Evolutionary conservation across 2,329 filamentous ascomycete species (phyloP), one percentile per base, ranked within the genome.

Genomic region (Lecanicillium sp.): DNA sequence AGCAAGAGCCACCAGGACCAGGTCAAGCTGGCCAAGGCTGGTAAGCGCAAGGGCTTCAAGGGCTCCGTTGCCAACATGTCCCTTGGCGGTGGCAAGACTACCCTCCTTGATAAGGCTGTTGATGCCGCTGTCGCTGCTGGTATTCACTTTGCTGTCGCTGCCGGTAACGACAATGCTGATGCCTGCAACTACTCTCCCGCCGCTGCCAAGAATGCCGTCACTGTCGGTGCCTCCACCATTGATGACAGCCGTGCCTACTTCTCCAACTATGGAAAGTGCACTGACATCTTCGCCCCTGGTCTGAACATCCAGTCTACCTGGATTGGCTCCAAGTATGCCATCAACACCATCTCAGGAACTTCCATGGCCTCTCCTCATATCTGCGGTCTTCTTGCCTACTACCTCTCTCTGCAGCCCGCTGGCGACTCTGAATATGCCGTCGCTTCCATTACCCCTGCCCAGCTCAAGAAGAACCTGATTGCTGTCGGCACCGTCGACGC

Each of bases 181-280:
- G 92, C 94, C 42, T 98, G 92, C 83, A 94, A 92, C 74, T 98
- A 96, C 78, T 98, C 92, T 29, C 92, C 92, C 44, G 94, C 92
- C 56, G 85, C 90, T 48, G 88, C 94, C 52, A 73, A 78, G 55
- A 87, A 94, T 58, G 89, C 92, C 51, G 79, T 98, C 62, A 98
- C 92, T 43, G 92, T 98, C 48, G 94, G 90, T 66, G 92, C 92
- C 51, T 94, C 88, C 33, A 92, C 86, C 52, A 78, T 98, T 44
- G 79, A 83, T 56, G 92, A 98, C 60, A 86, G 87, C 74, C 90
- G 92, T 68, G 92, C 92, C 49, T 98, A 96, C 79, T 98, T 98
- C 81, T 98, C 94, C 79, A 98, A 98, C 85, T 96, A 82, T 66
- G 92, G 92, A 65, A 92, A 90, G 76, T 98, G 92, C 78, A 95